Evolutionary conservation across 176 grass and related monocot species (phyloP), one percentile per base, ranked within the genome.

Genomic region (Thalia dealbata): DNA sequence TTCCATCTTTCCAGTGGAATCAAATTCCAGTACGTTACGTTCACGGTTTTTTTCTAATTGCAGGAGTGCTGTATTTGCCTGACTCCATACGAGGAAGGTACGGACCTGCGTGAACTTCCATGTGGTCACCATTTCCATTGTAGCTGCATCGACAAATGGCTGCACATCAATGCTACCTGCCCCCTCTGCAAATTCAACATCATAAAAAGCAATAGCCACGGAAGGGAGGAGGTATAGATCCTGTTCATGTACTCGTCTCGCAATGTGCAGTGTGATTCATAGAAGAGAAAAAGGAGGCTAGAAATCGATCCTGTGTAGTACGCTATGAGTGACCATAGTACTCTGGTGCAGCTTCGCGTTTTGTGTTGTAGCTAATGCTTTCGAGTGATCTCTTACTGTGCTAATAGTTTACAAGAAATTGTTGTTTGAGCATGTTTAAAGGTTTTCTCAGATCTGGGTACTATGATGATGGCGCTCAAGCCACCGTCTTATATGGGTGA

Each of bases 111-210:
- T 23, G 83, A 92, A 50, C 93, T 97, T 67, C 93, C 93, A 14
- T 97, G 93, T 54, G 78, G 86, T 50, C 93, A 68, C 65, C 65
- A 68, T 68, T 68, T 68, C 27, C 65, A 68, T 23, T 68, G 65
- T 22, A 35, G 65, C 21, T 68, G 65, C 35, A 68, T 68, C 2
- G 65, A 68, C 43, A 68, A 68, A 43, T 68, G 65, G 65, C 38
- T 97, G 30, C 87, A 82, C 81, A 88, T 97, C 73, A 97, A 97
- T 30, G 85, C 87, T 1, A 92, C 90, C 19, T 68, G 65, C 21
- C 65, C 65, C 1, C 65, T 68, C 65, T 68, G 65, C 65, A 68
- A 68, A 9, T 68, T 44, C 21, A 41, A 68, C 18, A 68, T 68
- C 3, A 68, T 68, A 45, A 43, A 68, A 23, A 43, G 16, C 38